phyloP scores from a whole-genome alignment of 768 basidiomycete species.

The Chalciporus pseudorubinellus region DNA sequence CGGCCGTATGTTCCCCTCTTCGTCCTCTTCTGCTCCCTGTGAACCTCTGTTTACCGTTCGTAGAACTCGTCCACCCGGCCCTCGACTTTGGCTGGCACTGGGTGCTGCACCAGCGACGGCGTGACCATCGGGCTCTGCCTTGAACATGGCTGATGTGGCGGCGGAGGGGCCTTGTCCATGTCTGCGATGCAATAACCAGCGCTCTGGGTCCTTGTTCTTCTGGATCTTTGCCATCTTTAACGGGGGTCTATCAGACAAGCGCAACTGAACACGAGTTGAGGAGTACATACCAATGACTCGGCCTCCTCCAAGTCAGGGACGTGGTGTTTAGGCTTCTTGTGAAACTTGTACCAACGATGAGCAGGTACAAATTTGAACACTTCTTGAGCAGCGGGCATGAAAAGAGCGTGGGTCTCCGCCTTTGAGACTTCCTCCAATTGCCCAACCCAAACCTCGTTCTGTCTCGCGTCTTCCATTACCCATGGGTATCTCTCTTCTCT shows the following conservation, averaged over 20 bases:
- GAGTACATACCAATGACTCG: slow-evolving; percentile 57
- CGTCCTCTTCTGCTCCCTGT: slow-evolving; percentile 62
- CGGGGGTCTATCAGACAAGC: not conserved
- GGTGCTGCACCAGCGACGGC: slow-evolving; percentile 41
- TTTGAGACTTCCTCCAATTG: slow-evolving; percentile 76
- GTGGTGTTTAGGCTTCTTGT: slow-evolving; percentile 76
- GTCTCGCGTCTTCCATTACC: slow-evolving; percentile 81
- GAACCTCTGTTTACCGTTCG: slow-evolving; percentile 68
- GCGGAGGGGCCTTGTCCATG: slow-evolving; percentile 59
- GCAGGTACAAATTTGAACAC: slow-evolving; percentile 87
- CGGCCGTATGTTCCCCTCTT: slow-evolving; percentile 53
- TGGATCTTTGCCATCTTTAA: slow-evolving; percentile 42
- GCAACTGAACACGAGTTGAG: not conserved
- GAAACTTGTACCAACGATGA: slow-evolving; percentile 91
- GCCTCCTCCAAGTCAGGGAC: slow-evolving; percentile 65
- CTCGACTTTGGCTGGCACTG: slow-evolving; percentile 54
- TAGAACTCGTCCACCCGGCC: slow-evolving; percentile 64
- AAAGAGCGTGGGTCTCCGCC: slow-evolving; percentile 72
- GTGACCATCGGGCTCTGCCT: slow-evolving; percentile 55
- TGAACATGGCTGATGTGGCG: slow-evolving; percentile 67
- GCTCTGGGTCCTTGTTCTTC: slow-evolving; percentile 74
- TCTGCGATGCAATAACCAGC: slow-evolving; percentile 63
- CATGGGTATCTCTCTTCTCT: slow-evolving; percentile 88
- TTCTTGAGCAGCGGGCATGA: slow-evolving; percentile 80
- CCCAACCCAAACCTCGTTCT: slow-evolving; percentile 75